Base-by-base conservation (phyloP, 1,139 yeast species). In the Yamadazyma taylorii region DNA sequence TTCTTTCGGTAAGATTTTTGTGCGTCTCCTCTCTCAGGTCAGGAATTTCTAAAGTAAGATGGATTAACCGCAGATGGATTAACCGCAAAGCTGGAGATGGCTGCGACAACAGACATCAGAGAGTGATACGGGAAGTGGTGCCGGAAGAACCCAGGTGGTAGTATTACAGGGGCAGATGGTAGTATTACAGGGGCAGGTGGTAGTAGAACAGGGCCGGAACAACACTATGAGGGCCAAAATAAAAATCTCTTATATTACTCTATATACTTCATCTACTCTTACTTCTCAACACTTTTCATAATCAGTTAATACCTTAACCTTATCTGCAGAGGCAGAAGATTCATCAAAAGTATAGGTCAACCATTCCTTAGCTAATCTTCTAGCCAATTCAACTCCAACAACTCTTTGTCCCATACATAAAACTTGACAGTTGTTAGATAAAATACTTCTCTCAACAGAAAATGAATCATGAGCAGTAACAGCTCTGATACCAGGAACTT, bases 381-480 rank as follows among this genome's bases (percentile, higher is more conserved):
- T 53, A 10, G 75, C 75, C 24, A 70, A 57, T 45, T 70, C 73
- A 14, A 67, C 39, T 2, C 76, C 75, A 34, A 70, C 56, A n/a
- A 69, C 75, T 40, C 76, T 55, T 49, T 70, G 69, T 1, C 76
- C 76, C 73, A 70, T 66, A 48, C 76, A 70, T 39, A 70, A 57
- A 4, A 70, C 60, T 45, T 70, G 76, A 42, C 70, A 63, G 45
- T 70, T 56, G 47, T 70, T 70, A 15, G 69, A 60, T 27, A 68
- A 55, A 30, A 70, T 67, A 30, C 69, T 60, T 40, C 76, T 54
- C 46, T 70, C 76, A 19, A 70, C 75, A 32, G 69, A 60, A 51
- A 69, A 70, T 11, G 70, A 61, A 47, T 70, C 76, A 42, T 70
- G 75, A 2, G 75, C 76, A 15, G 76, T 70, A n/a, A 66, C 75